These are phyloP conservation scores for Salix arbutifolia DNA, from an alignment of 345 rosid species.

Conservation along the genomic window DNA sequence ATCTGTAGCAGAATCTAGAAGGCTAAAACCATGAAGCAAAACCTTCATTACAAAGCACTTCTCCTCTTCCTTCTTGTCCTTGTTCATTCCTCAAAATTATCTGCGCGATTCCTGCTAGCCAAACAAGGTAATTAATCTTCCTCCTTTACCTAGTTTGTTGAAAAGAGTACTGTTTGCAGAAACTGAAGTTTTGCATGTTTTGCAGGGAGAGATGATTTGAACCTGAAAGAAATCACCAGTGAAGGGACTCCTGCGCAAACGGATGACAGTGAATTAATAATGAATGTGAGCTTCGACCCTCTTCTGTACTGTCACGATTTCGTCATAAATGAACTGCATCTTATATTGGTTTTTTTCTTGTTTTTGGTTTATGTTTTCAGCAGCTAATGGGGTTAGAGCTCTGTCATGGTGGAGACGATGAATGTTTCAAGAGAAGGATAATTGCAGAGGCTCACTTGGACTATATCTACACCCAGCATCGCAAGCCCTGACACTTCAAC, in stretches of 20 bases:
- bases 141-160: too few relatives aligned
- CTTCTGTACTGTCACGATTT: background rate
- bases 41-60: constrained; percentile 25
- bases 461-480: constrained; percentile 81
- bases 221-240: constrained; percentile 20
- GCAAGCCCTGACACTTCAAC: constrained; percentile 40
- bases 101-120: constrained; percentile 31
- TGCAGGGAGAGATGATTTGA: constrained; percentile 30
- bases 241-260: constrained; percentile 17
- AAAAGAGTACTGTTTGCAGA: background rate
- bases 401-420: constrained; percentile 53
- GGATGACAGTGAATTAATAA: constrained; percentile 25
- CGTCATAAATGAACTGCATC: background rate
- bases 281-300: constrained; percentile 19
- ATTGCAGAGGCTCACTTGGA: constrained; percentile 77
- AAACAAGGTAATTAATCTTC: constrained; percentile 24
- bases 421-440: constrained; percentile 55
- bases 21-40: constrained; percentile 44
- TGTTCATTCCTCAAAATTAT: constrained; percentile 24
- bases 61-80: constrained; percentile 36
- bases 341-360: background rate
- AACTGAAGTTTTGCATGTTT: constrained; percentile 5
- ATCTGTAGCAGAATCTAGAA: background rate
- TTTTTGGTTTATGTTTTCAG: constrained; percentile 9
- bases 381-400: constrained; percentile 51